Base-by-base conservation (phyloP, 1,284 basidiomycete species). In the Fistulinella cinereoalba region DNA sequence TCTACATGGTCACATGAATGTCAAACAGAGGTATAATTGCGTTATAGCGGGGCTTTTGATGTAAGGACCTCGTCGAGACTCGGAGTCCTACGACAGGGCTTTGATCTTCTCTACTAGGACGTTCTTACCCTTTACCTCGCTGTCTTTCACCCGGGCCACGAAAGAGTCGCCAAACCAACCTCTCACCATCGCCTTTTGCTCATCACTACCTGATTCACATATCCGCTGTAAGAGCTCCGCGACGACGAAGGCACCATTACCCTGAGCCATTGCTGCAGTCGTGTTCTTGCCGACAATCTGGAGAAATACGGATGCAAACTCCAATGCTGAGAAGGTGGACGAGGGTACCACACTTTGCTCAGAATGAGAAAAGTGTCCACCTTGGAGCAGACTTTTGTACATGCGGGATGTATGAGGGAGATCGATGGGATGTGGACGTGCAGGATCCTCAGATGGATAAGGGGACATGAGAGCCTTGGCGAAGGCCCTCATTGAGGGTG, bases 321-420 rank as follows among this genome's bases (percentile, higher is more conserved):
- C 63, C 2, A 64, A 58, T 1, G 86, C 71, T 13, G 81, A 76
- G 72, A 81, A 87, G 4, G 63, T 59, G 1, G 69, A 55, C 1
- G 73, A 64, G 16, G 70, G 66, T 6, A 74, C 68, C 34, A 93
- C 71, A 1, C 73, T 53, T 37, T 76, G 75, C 3, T 80, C 77
- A 0, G 74, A 64, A 36, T 81, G 82, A 47, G 81, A 84, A 68
- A 83, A 94, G 64, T 93, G 91, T 0, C 92, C 92, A n/a, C 92
- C 92, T 59, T 92, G 88, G 1, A 95, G 74, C 11, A 94, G 79
- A 1, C 81, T 83, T 67, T 95, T 94, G 76, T 91, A 92, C 44
- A 92, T 64, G 36, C 92, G 76, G 2, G 88, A 85, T 2, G 83
- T 79, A 62, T 91, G 88, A 0, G 90, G 80, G 13, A 92, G 75